Evolutionary conservation across 495 filamentous ascomycete species (phyloP).

Genomic region (Aspergillus homomorphus): DNA sequence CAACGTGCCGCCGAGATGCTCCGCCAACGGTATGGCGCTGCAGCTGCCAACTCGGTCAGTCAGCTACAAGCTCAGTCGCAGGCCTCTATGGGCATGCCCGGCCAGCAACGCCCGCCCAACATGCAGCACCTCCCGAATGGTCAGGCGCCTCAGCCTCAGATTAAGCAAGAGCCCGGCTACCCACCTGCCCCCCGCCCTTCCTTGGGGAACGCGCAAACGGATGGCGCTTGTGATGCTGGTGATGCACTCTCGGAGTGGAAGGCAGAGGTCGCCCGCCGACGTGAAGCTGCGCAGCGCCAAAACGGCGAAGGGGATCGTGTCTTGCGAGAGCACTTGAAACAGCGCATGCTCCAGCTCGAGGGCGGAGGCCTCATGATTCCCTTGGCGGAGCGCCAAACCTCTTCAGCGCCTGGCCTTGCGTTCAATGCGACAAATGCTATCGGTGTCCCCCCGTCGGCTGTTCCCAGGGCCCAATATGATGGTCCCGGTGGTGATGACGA

Average conservation of each 20-base stretch:
- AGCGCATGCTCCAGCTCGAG: constrained; percentile 66
- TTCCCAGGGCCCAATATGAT: constrained; percentile 56
- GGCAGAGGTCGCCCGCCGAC: constrained; percentile 52
- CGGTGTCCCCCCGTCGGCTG: constrained; percentile 7
- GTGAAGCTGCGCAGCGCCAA: constrained; percentile 58
- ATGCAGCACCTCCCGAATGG: constrained; percentile 42
- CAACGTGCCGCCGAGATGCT: constrained; percentile 66
- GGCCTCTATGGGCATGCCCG: constrained; percentile 35
- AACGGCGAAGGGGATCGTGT: constrained; percentile 56
- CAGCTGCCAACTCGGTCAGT: constrained; percentile 67
- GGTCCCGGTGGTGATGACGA: constrained; percentile 53
- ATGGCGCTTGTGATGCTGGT: constrained; percentile 63
- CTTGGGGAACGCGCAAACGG: constrained; percentile 59
- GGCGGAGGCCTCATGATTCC: constrained; percentile 81
- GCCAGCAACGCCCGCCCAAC: constrained; percentile 43
- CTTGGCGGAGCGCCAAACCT: constrained; percentile 35
- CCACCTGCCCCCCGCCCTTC: constrained; percentile 38
- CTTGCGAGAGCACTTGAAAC: constrained; percentile 41
- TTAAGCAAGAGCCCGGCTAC: constrained; percentile 49
- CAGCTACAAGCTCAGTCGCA: constrained; percentile 54
- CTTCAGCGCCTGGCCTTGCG: constrained; percentile 15
- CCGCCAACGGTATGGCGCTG: constrained; percentile 65
- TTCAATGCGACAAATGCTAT: not conserved
- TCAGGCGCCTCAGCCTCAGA: constrained; percentile 40
- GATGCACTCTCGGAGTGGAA: constrained; percentile 55